phyloP scores from a whole-genome alignment of 148 eudicot genomes.

The Cornus suecica region DNA sequence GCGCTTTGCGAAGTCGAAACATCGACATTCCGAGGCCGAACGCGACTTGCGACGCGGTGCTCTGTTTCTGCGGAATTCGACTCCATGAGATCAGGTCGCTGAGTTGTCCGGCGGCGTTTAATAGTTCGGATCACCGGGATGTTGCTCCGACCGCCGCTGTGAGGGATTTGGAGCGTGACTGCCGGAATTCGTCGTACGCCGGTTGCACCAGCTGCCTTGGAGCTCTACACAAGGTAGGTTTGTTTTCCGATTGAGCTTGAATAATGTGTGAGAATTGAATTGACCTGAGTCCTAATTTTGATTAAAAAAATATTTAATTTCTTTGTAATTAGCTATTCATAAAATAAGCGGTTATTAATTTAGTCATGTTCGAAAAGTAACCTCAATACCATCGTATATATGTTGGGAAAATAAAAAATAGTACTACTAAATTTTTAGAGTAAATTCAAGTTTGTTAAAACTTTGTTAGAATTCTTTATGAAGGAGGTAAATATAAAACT shows the following conservation, averaged over 20 bases:
- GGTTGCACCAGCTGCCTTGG: constrained; percentile 94
- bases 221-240: constrained; percentile 94
- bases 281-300: no score
- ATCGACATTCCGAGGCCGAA: constrained; percentile 70
- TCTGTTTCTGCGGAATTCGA: constrained; percentile 90
- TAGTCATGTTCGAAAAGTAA: no score
- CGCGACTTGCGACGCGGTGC: constrained; percentile 67
- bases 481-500: no score
- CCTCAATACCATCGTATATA: no score
- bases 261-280: no score
- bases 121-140: constrained; percentile 35
- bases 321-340: no score
- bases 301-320: no score
- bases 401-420: no score
- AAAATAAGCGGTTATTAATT: no score
- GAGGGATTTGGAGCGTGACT: constrained; percentile 67
- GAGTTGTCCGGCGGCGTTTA: constrained; percentile 83
- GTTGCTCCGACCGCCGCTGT: constrained; percentile 74
- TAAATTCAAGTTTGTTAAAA: no score
- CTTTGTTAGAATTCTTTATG: no score
- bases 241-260: background rate
- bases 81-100: constrained; percentile 78
- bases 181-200: constrained; percentile 81
- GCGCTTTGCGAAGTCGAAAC: constrained; percentile 48
- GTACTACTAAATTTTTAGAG: no score